Base-by-base conservation (phyloP, 1,284 basidiomycete species). In the Melampsora larici-populina region DNA sequence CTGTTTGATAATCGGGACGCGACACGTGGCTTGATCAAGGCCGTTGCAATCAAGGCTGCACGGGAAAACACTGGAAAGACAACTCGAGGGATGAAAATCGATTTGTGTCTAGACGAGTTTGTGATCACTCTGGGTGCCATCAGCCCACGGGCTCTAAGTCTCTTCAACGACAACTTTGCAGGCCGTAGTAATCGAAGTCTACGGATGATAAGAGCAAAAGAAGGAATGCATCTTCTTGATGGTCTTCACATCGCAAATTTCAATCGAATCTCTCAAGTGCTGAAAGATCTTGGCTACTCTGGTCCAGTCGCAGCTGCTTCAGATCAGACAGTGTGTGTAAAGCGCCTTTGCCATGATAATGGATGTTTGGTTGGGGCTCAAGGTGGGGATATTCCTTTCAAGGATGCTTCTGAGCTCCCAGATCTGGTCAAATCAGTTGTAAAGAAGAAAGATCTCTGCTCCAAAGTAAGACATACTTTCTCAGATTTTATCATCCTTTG, bases 131-230 rank as follows among this genome's bases (percentile, higher is more conserved):
- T n/a, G n/a, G n/a, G n/a, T n/a, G n/a, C n/a, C n/a, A n/a, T n/a
- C n/a, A n/a, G n/a, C n/a, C n/a, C n/a, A n/a, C n/a, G n/a, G n/a
- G n/a, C n/a, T n/a, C n/a, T n/a, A n/a, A n/a, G n/a, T n/a, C n/a
- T n/a, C n/a, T n/a, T n/a, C n/a, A n/a, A n/a, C n/a, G 64, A 66
- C 36, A 66, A 33, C 8, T 66, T 66, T 40, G 64, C 64, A 18
- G 64, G 64, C 36, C 36, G 64, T 11, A 18, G 33, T 29, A 15
- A 40, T 33, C 26, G 36, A 36, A 66, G 26, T 66, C 64, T 40
- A 40, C 26, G 64, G 26, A 21, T 40, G 36, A 31, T 66, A 40
- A n/a, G 64, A 4, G 64, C 64, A 13, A 66, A 66, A 24, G 46
- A 33, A 18, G 48, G 46, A 26, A 11, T 51, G 11, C 64, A 66